A percentile compares a stretch with the other conserved stretches of the same genome.
Conservation (phyloP, 2,329 filamentous ascomycete species). For the Aspergillus oerlinghausenensis region DNA sequence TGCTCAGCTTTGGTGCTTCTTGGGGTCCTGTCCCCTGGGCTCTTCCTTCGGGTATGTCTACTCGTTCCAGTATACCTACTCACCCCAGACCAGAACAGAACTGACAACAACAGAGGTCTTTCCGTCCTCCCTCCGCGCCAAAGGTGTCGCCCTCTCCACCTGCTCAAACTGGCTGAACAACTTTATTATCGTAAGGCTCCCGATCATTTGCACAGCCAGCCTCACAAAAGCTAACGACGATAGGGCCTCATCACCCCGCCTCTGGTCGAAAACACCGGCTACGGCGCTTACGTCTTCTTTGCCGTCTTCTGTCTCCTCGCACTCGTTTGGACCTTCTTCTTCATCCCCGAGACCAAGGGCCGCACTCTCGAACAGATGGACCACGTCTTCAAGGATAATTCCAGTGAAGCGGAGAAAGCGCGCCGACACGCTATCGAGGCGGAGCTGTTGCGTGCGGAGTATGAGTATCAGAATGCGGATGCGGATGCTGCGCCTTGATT, state of each 20-base stretch:
- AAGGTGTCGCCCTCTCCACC: constrained; percentile 62
- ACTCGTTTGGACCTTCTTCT: constrained; percentile 49
- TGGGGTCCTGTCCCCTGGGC: constrained; percentile 52
- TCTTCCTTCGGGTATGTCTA: constrained; percentile 32
- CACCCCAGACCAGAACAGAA: background rate
- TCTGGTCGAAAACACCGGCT: constrained; percentile 55
- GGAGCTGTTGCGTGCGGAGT: constrained; percentile 21
- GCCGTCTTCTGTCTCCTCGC: constrained; percentile 50
- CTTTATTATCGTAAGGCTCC: constrained; percentile 50
- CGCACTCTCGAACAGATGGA: constrained; percentile 55
- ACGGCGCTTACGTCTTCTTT: constrained; percentile 57
- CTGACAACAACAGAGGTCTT: constrained; percentile 55
- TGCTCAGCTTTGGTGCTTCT: constrained; percentile 57
- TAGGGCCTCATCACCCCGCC: constrained; percentile 61
- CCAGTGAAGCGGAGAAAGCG: constrained; percentile 26
- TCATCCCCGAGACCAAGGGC: constrained; percentile 56
- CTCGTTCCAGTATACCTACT: too few species aligned
- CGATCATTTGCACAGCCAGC: constrained; percentile 16
- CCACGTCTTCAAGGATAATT: constrained; percentile 38
- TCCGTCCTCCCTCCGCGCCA: constrained; percentile 55
- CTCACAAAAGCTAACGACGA: background rate
- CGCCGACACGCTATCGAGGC: constrained; percentile 29
- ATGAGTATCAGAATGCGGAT: background rate
- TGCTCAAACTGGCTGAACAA: constrained; percentile 62
- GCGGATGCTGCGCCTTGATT: background rate